Percentiles rank a stretch among this genome's conserved stretches.
Conservation (phyloP, 169 alveolate genomes). For the Eimeria maxima region DNA sequence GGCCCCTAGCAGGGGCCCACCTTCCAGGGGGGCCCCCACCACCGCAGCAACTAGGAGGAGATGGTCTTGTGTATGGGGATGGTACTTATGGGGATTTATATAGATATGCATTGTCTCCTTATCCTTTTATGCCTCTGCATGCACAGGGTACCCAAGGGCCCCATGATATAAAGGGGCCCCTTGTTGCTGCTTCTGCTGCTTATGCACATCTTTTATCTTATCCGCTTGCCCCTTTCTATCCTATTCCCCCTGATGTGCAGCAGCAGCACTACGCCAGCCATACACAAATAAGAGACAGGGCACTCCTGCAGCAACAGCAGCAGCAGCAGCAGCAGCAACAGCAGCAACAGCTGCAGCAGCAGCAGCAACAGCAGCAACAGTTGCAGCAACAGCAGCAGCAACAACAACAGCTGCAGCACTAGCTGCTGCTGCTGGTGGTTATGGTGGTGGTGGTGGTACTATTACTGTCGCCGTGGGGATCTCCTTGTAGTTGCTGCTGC, state of each 20-base stretch:
- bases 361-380: not conserved
- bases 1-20: constrained; percentile 12
- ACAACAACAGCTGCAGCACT: not conserved
- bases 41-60: not conserved
- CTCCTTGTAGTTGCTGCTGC: not conserved
- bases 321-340: not conserved
- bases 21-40: constrained; percentile 35
- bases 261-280: not conserved
- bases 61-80: not conserved
- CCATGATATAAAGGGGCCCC: not conserved
- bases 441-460: not conserved
- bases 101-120: not conserved
- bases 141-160: not conserved
- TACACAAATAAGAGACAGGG: not conserved
- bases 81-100: not conserved
- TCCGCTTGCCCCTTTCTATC: constrained; percentile 9
- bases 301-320: not conserved
- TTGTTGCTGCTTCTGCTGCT: not conserved
- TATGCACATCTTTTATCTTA: constrained; percentile 2
- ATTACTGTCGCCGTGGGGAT: not conserved
- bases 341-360: constrained; percentile 17
- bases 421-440: not conserved
- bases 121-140: not conserved
- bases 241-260: not conserved
- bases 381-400: not conserved